Conservation (phyloP, 2,329 filamentous ascomycete genomes). For the Lasiodiplodia citricola region DNA sequence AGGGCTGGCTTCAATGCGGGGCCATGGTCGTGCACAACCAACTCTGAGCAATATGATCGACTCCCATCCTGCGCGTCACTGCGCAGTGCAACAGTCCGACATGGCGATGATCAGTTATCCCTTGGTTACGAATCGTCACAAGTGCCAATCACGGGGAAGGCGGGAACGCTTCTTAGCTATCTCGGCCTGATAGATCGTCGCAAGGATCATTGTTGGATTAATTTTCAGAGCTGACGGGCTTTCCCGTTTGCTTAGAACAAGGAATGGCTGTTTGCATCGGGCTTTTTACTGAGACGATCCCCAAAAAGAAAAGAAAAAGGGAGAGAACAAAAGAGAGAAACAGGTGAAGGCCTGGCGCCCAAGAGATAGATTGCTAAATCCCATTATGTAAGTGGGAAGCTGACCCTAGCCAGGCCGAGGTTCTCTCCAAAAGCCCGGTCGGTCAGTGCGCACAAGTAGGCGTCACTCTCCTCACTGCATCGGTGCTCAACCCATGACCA, state of each 20-base stretch:
- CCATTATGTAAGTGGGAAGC: neutral
- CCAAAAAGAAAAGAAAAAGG: neutral
- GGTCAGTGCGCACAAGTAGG: neutral
- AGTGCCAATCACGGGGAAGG: neutral
- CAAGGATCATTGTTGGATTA: too few species aligned
- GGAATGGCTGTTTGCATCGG: too few species aligned
- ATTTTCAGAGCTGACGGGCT: too few species aligned
- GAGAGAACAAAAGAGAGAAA: too few species aligned
- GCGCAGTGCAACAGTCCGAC: neutral
- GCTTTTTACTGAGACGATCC: neutral
- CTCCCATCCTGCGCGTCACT: neutral
- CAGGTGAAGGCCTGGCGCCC: too few species aligned
- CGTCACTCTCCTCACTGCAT: conserved; percentile 1
- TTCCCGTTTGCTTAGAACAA: too few species aligned
- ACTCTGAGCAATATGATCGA: neutral
- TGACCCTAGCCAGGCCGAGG: neutral
- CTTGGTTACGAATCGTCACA: neutral
- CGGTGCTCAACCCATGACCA: conserved; percentile 2
- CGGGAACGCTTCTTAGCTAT: neutral
- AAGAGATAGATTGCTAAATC: too few species aligned
- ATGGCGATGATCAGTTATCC: neutral
- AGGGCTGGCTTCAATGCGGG: neutral
- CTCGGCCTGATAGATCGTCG: too few species aligned
- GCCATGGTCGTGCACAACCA: neutral
- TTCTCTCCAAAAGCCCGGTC: neutral